phyloP scores from a whole-genome alignment of 2,329 filamentous ascomycete genomes.

The Colletotrichum graminicola region DNA sequence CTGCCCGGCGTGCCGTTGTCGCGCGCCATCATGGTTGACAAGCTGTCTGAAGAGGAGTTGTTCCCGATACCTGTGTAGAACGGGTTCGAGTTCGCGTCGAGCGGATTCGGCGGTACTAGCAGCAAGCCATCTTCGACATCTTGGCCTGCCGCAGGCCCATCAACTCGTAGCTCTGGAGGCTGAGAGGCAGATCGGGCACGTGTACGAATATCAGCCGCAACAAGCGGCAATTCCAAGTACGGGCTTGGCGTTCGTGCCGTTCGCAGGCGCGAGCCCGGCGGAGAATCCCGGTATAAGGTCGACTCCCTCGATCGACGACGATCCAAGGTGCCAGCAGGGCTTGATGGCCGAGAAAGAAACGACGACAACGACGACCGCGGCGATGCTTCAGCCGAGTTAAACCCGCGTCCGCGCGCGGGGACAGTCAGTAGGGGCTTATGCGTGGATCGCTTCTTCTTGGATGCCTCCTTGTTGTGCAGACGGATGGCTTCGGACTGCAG shows the following conservation, averaged over 20 bases:
- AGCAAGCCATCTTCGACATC: background rate
- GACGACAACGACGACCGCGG: background rate
- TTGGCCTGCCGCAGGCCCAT: background rate
- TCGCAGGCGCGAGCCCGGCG: background rate
- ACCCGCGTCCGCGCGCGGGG: background rate
- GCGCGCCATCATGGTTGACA: background rate
- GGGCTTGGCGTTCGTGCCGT: background rate
- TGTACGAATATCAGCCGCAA: background rate
- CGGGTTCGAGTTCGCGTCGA: background rate
- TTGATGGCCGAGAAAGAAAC: background rate
- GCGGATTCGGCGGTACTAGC: background rate
- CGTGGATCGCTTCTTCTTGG: slow-evolving; percentile 16
- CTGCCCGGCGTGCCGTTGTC: background rate
- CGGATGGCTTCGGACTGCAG: slow-evolving; percentile 72
- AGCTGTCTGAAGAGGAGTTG: background rate
- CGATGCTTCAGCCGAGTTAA: background rate
- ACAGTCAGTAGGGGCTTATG: background rate
- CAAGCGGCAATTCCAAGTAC: background rate
- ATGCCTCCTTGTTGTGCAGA: slow-evolving; percentile 42
- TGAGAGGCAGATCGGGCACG: background rate
- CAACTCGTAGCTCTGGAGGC: background rate
- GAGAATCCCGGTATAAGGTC: background rate
- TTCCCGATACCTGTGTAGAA: background rate
- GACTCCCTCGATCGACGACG: background rate
- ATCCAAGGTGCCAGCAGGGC: background rate